Evolutionary conservation across 1,284 basidiomycete species (phyloP).

Genomic region (Peniophora sp.): DNA sequence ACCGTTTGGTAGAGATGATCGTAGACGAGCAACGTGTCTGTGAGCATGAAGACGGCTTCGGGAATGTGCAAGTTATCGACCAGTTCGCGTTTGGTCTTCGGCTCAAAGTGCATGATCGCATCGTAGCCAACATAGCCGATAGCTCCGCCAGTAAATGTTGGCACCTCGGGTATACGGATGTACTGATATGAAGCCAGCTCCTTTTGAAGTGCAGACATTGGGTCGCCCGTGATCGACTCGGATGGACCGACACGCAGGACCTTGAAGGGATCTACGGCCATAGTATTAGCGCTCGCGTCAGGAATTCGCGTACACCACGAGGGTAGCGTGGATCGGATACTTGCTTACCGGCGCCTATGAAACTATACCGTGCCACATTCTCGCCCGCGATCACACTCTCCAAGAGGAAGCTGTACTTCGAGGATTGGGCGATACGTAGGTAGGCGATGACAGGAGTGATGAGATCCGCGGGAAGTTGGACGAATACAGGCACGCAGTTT

Average conservation of each 20-base stretch:
- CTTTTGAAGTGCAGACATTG: constrained; percentile 76
- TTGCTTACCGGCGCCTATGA: constrained; percentile 84
- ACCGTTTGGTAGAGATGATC: constrained; percentile 95
- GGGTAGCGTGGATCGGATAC: not conserved
- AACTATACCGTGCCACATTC: constrained; percentile 89
- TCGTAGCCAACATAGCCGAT: constrained; percentile 98
- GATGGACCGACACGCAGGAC: constrained; percentile 84
- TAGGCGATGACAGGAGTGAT: constrained; percentile 98
- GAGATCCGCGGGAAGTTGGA: constrained; percentile 91
- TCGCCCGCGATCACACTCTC: constrained; percentile 91
- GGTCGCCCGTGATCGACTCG: constrained; percentile 83
- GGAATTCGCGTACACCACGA: no score
- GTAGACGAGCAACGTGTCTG: constrained; percentile 91
- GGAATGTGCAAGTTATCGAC: constrained; percentile 80
- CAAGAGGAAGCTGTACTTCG: constrained; percentile 87
- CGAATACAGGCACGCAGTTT: constrained; percentile 89
- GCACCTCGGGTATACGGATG: constrained; percentile 84
- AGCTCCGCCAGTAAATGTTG: constrained; percentile 95
- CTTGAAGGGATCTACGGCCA: constrained; percentile 81
- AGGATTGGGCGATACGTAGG: constrained; percentile 86
- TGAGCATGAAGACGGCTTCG: constrained; percentile 95
- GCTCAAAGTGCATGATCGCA: constrained; percentile 94
- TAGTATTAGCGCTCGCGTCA: no score
- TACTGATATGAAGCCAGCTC: constrained; percentile 87
- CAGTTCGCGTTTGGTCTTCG: constrained; percentile 73